These are phyloP conservation scores for Geotrichum histeridarum DNA, from an alignment of 1,139 yeast genomes.

Conservation along the genomic window DNA sequence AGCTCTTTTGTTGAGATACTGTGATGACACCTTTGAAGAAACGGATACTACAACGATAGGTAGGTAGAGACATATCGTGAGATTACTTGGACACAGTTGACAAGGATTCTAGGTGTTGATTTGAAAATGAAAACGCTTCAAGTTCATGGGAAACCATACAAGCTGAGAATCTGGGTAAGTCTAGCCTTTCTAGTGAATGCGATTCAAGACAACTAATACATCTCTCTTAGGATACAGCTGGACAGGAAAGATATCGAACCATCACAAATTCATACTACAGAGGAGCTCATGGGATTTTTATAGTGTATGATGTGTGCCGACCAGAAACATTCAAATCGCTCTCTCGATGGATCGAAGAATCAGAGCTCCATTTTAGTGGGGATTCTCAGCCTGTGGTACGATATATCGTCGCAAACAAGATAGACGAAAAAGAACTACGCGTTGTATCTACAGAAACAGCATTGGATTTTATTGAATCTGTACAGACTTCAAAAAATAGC, in stretches of 20 bases:
- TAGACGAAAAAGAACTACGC: conserved; percentile 34
- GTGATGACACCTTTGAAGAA: conserved; percentile 18
- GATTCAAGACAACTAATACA: neutral
- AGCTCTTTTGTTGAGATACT: conserved; percentile 16
- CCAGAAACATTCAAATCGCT: conserved; percentile 70
- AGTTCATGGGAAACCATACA: conserved; percentile 19
- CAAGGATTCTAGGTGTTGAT: conserved; percentile 14
- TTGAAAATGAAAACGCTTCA: conserved; percentile 15
- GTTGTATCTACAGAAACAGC: conserved; percentile 14
- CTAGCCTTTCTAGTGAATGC: neutral
- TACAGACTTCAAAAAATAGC: conserved; percentile 24
- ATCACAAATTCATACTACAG: conserved; percentile 97
- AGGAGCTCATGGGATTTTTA: conserved; percentile 96
- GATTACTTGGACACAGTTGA: neutral
- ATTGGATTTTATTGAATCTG: conserved; percentile 11
- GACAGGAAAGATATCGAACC: conserved; percentile 96
- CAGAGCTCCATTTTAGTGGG: conserved; percentile 14
- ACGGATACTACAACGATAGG: conserved; percentile 17
- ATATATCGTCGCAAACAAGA: conserved; percentile 44
- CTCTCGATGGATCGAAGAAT: conserved; percentile 23
- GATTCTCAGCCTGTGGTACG: conserved; percentile 28
- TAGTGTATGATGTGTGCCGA: conserved; percentile 94
- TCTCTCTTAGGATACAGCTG: conserved; percentile 78
- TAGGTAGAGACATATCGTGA: neutral
- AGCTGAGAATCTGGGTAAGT: conserved; percentile 18